These are phyloP conservation scores for Aspergillus uvarum DNA, from an alignment of 2,329 filamentous ascomycete species.

Conservation along the genomic window DNA sequence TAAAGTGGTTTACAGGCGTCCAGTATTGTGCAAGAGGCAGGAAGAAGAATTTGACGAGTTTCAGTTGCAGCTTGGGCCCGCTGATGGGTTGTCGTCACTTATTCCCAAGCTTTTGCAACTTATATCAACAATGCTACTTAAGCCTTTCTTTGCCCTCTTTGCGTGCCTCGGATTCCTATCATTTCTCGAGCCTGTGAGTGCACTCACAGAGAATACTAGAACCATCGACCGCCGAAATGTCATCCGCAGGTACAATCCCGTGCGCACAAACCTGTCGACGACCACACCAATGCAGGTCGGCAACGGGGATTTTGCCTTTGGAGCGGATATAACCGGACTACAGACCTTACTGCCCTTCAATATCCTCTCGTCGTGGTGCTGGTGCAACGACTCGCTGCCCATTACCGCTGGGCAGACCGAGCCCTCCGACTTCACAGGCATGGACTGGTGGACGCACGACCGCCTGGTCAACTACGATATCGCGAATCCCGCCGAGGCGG, in stretches of 20 bases:
- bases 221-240: constrained; percentile 10
- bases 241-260: constrained; percentile 45
- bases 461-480: constrained; percentile 46
- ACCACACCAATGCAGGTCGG: constrained; percentile 55
- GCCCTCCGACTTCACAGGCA: constrained; percentile 40
- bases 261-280: constrained; percentile 48
- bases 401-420: constrained; percentile 31
- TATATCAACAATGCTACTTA: too few species aligned
- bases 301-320: constrained; percentile 52
- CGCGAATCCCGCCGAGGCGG: constrained; percentile 41
- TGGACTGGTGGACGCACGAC: constrained; percentile 48
- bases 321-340: constrained; percentile 48
- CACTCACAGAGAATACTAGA: neutral
- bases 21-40: too few species aligned
- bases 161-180: constrained; percentile 13
- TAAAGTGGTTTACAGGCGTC: too few species aligned
- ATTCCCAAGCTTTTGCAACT: too few species aligned
- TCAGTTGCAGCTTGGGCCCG: too few species aligned
- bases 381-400: constrained; percentile 49
- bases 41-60: too few species aligned
- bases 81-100: too few species aligned
- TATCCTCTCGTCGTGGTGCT: constrained; percentile 47
- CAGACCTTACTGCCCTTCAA: constrained; percentile 47
- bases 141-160: too few species aligned
- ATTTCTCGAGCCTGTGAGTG: neutral